Conservation (phyloP, 2,329 filamentous ascomycete genomes). For the Nigrospora sphaerica region DNA sequence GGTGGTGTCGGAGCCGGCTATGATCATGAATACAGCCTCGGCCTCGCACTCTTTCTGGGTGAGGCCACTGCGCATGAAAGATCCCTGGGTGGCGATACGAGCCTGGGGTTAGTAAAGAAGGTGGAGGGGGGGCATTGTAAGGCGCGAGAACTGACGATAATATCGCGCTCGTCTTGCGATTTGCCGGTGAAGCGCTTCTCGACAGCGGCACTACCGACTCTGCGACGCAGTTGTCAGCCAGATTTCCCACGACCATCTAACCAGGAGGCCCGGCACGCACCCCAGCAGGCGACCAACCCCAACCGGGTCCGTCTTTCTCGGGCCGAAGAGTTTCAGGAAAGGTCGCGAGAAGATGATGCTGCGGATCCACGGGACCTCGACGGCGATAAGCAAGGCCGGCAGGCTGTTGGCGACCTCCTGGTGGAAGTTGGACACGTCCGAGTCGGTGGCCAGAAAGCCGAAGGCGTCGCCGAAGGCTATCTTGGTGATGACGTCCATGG, state of each 20-base stretch:
- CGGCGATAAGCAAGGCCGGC: slow-evolving; percentile 4
- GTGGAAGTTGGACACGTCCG: slow-evolving; percentile 12
- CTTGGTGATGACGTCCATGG: slow-evolving; percentile 15
- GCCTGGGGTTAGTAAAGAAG: neutral
- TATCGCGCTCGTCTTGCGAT: neutral
- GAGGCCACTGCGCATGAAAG: slow-evolving; percentile 24
- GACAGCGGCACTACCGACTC: slow-evolving; percentile 4
- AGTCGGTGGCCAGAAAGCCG: slow-evolving; percentile 11
- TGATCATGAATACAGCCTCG: slow-evolving; percentile 19
- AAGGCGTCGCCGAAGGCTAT: slow-evolving; percentile 16
- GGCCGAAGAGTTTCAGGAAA: slow-evolving; percentile 11
- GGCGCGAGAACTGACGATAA: slow-evolving; percentile 6
- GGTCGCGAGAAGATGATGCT: slow-evolving; percentile 10
- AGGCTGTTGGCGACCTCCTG: slow-evolving; percentile 1
- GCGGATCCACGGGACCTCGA: slow-evolving; percentile 12
- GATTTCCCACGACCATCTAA: neutral
- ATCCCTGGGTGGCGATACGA: slow-evolving; percentile 11
- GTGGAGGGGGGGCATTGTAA: neutral
- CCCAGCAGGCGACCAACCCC: slow-evolving; percentile 13
- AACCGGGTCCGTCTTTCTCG: slow-evolving; percentile 9
- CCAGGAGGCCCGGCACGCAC: neutral
- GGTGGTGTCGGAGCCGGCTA: slow-evolving; percentile 40
- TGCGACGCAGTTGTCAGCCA: neutral
- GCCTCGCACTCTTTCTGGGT: slow-evolving; percentile 18
- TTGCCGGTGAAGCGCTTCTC: slow-evolving; percentile 2